Evolutionary conservation across 2,329 filamentous ascomycete species (phyloP).

Genomic region (Drechslera avenae): DNA sequence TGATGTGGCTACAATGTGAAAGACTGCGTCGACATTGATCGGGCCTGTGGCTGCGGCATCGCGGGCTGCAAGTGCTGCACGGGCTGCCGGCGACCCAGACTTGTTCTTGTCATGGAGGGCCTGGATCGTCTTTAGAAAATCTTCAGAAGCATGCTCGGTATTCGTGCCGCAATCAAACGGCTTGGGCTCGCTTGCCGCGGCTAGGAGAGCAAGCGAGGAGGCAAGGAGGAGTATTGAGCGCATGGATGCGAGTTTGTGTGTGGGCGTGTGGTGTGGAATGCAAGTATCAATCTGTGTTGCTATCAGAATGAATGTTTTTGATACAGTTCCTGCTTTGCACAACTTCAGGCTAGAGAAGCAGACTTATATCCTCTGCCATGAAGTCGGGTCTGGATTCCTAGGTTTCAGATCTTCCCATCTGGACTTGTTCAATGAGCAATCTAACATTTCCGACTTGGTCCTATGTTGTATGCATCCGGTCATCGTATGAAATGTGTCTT

Average conservation of each 20-base stretch:
- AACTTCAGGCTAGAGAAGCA: conserved; percentile 17
- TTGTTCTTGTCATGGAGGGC: conserved; percentile 40
- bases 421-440: conserved; percentile 29
- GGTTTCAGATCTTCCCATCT: conserved; percentile 37
- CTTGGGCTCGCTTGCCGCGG: conserved; percentile 29
- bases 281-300: conserved; percentile 12
- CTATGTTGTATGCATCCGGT: conserved; percentile 33
- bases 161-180: conserved; percentile 53
- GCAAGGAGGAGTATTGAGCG: conserved; percentile 35
- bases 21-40: conserved; percentile 51
- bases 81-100: conserved; percentile 33
- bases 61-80: conserved; percentile 32
- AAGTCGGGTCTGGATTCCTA: conserved; percentile 38
- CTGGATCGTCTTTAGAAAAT: conserved; percentile 49
- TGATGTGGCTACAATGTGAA: conserved; percentile 52
- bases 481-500: conserved; percentile 30
- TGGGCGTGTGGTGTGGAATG: conserved; percentile 32
- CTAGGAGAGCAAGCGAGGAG: conserved; percentile 32
- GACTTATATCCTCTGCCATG: conserved; percentile 37
- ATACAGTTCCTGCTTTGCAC: conserved; percentile 16
- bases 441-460: conserved; percentile 21
- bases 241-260: conserved; percentile 29
- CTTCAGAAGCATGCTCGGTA: conserved; percentile 41
- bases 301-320: conserved; percentile 21
- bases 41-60: conserved; percentile 23